Evolutionary conservation across 2,329 filamentous ascomycete species (phyloP).

Genomic region (Arthrobotrys entomopaga): DNA sequence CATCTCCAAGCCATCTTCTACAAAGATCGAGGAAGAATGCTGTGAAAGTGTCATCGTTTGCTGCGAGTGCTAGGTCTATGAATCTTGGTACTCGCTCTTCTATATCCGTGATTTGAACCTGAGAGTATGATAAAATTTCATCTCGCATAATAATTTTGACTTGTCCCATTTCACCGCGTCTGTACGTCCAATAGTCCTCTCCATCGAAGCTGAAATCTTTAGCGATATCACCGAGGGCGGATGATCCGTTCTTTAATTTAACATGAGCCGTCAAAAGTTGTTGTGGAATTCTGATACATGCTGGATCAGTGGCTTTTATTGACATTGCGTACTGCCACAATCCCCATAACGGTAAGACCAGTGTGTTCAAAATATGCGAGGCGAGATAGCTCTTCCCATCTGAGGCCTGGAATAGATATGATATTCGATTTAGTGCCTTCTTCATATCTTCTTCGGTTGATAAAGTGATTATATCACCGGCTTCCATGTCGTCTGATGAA

Average conservation of each 20-base stretch:
- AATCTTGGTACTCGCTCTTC: constrained; percentile 66
- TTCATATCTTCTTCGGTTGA: constrained; percentile 38
- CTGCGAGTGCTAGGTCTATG: constrained; percentile 66
- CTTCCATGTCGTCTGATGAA: constrained; percentile 11
- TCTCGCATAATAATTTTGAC: constrained; percentile 66
- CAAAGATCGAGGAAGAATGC: constrained; percentile 71
- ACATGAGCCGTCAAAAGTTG: constrained; percentile 30
- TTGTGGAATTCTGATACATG: constrained; percentile 21
- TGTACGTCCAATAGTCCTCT: constrained; percentile 54
- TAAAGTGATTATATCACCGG: constrained; percentile 32
- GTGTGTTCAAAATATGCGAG: constrained; percentile 14
- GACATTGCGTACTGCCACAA: constrained; percentile 43
- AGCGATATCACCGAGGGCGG: constrained; percentile 44
- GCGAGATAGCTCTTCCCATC: constrained; percentile 30
- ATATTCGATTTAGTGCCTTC: constrained; percentile 15
- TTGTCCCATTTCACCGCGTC: constrained; percentile 62
- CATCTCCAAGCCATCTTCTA: constrained; percentile 68
- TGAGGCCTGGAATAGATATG: constrained; percentile 31
- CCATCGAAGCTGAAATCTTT: constrained; percentile 54
- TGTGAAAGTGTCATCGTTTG: constrained; percentile 69
- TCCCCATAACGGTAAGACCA: constrained; percentile 36
- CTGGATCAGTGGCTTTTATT: constrained; percentile 17
- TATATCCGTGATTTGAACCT: constrained; percentile 60
- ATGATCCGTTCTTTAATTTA: constrained; percentile 18
- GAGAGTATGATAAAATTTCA: neutral